phyloP scores from a whole-genome alignment of 1,139 yeast genomes.

The Pichia sp. region DNA sequence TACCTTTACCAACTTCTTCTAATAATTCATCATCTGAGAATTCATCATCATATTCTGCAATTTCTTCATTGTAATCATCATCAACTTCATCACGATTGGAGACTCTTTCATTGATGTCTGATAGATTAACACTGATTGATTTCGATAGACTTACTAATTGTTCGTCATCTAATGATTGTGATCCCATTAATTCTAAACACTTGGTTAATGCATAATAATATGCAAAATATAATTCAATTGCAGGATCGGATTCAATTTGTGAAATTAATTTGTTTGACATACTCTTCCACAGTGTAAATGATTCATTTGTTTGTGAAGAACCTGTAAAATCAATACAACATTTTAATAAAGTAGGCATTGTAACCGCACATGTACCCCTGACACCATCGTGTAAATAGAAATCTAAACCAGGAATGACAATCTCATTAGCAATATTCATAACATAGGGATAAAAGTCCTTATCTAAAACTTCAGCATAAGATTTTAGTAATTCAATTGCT shows the following conservation, averaged over 20 bases:
- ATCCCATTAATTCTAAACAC: slow-evolving; percentile 61
- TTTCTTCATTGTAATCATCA: slow-evolving; percentile 69
- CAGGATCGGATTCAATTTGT: slow-evolving; percentile 70
- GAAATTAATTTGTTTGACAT: slow-evolving; percentile 63
- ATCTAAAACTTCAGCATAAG: slow-evolving; percentile 83
- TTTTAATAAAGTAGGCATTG: slow-evolving; percentile 70
- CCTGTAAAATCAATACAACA: slow-evolving; percentile 61
- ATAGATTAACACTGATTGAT: slow-evolving; percentile 55
- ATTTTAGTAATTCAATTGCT: slow-evolving; percentile 81
- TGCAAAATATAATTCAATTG: slow-evolving; percentile 73
- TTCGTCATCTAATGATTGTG: slow-evolving; percentile 47
- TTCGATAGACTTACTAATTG: slow-evolving; percentile 56
- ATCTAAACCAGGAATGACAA: slow-evolving; percentile 82
- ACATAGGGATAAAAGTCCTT: slow-evolving; percentile 81
- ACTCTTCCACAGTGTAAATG: slow-evolving; percentile 64
- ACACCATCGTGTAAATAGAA: slow-evolving; percentile 94
- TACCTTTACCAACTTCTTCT: slow-evolving; percentile 76
- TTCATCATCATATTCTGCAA: slow-evolving; percentile 75
- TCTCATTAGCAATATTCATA: slow-evolving; percentile 66
- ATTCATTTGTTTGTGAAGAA: slow-evolving; percentile 45
- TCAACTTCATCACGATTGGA: slow-evolving; percentile 64
- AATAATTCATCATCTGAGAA: slow-evolving; percentile 83
- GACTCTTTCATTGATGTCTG: slow-evolving; percentile 66
- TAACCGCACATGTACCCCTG: slow-evolving; percentile 79
- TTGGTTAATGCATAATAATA: slow-evolving; percentile 70